These are phyloP conservation scores for Endoconidiophora laricicola DNA, from an alignment of 2,329 filamentous ascomycete genomes.

Conservation along the genomic window DNA sequence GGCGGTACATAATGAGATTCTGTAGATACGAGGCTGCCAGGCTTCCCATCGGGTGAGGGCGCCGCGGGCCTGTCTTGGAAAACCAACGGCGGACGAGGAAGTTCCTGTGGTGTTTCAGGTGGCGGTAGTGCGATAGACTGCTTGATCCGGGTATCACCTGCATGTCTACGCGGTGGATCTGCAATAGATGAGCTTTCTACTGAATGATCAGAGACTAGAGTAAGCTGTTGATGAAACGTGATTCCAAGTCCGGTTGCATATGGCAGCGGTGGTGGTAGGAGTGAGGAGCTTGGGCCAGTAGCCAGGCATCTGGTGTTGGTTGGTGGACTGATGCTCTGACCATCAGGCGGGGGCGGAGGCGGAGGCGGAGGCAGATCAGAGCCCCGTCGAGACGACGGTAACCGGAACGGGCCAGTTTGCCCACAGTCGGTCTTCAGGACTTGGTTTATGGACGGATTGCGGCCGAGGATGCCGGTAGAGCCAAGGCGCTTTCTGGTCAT, in stretches of 20 bases:
- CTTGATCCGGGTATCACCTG: conserved; percentile 1
- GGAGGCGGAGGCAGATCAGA: not conserved
- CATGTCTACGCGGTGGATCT: not conserved
- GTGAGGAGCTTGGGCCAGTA: not conserved
- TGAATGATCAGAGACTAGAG: not conserved
- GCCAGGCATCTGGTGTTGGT: not conserved
- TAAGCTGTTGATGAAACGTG: not conserved
- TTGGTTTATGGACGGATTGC: not conserved
- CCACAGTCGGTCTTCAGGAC: not conserved
- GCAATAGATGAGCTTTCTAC: not conserved
- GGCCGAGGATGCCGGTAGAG: not conserved
- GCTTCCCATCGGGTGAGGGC: not conserved
- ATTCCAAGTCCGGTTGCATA: not conserved
- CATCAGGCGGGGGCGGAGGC: conserved; percentile 3
- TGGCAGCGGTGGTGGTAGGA: not conserved
- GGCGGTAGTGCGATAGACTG: conserved; percentile 1
- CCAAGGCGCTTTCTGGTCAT: too few species aligned
- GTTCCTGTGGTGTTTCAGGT: not conserved
- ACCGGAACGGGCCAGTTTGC: not conserved
- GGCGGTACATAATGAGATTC: not conserved
- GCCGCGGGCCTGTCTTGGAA: not conserved
- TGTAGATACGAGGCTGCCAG: not conserved
- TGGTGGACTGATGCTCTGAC: not conserved
- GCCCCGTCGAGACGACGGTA: not conserved
- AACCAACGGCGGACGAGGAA: not conserved